phyloP scores from a whole-genome alignment of 1,139 yeast species.

The Diutina ranongensis region DNA sequence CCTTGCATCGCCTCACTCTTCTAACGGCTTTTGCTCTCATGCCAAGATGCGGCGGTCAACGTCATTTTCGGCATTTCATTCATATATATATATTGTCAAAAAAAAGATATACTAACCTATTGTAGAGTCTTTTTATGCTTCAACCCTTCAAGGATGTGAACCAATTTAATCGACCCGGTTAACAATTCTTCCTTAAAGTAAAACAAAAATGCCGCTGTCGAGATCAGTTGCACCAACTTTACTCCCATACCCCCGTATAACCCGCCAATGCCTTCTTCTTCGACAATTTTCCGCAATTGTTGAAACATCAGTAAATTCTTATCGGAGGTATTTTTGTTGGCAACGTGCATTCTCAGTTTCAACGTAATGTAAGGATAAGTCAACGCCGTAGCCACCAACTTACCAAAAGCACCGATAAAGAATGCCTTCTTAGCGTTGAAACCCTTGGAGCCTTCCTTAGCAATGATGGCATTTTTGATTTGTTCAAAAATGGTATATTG shows the following conservation, averaged over 20 bases:
- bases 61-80: no score
- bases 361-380: constrained; percentile 90
- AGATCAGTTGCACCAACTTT: constrained; percentile 71
- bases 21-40: no score
- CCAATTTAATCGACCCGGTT: constrained; percentile 34
- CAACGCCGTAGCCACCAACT: constrained; percentile 71
- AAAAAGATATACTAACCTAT: no score
- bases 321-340: constrained; percentile 25
- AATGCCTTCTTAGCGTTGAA: constrained; percentile 64
- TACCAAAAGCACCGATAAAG: constrained; percentile 80
- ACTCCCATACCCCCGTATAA: constrained; percentile 75
- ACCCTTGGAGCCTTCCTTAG: constrained; percentile 34
- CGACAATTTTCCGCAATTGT: constrained; percentile 40
- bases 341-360: constrained; percentile 78
- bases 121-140: constrained; percentile 6
- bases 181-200: constrained; percentile 83
- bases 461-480: constrained; percentile 53
- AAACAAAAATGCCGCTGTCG: constrained; percentile 84
- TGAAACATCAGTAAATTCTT: constrained; percentile 28
- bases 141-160: constrained; percentile 25
- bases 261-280: constrained; percentile 62
- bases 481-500: constrained; percentile 92
- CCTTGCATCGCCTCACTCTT: no score
- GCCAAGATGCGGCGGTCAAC: no score
- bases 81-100: no score